Evolutionary conservation across 305 asterid species (phyloP), one percentile per base, ranked within the genome.

Genomic region (Nicotiana rustica): DNA sequence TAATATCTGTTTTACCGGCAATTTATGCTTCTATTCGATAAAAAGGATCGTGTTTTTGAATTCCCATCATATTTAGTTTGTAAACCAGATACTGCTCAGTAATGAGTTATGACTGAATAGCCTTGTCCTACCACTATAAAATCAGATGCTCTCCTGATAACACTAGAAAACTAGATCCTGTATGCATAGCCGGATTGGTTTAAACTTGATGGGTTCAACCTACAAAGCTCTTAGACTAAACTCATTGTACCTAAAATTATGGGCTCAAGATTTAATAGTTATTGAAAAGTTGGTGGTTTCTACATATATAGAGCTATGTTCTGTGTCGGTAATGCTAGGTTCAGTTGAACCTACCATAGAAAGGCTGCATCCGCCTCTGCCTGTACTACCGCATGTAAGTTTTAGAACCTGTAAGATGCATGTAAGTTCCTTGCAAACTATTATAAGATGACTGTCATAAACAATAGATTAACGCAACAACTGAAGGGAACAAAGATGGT

Each of bases 141-240:
- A 64, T 15, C 68, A 62, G 68, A 64, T 64, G 68, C 68, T 12
- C 3, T 61, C 6, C 67, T 19, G 25, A 61, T 9, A 60, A 18
- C 5, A 60, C 66, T 60, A 10, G 33, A 62, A 3, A 25, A 21
- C 2, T 12, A 29, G 15, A 31, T 29, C 18, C 1, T 66, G 4
- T 31, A 66, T 12, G 41, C 41, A 65, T 36, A 31, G 19, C 4
- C 13, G 8, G 13, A 33, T 66, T 0, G 12, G 21, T 70, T 41
- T 70, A 70, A 70, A 68, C 78, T 41, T 19, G 36, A 70, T 70
- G 18, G 5, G 2, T 69, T n/a, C 10, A 68, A 68, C 31, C 55
- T 8, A 9, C 8, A 36, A 17, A 17, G n/a, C 18, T 19, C 6
- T 68, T 2, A 68, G 10, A 68, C 1, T 0, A n/a, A 17, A 68